Percentiles rank a stretch among this genome's conserved stretches.
phyloP scores from a whole-genome alignment of 192 early-diverging fungal species.

The Pecoramyces ruminantium region DNA sequence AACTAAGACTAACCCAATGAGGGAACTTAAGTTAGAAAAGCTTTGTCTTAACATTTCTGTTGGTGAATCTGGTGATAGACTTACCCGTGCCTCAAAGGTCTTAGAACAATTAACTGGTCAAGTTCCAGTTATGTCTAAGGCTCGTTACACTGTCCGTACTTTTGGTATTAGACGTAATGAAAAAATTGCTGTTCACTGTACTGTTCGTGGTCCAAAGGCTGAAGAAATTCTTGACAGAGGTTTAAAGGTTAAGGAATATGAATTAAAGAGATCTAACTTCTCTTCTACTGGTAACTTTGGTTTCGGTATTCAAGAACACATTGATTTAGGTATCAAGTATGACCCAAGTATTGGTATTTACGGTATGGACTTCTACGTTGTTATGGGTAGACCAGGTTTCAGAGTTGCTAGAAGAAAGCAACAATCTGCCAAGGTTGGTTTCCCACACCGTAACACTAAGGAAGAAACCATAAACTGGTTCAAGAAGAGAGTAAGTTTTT shows the following conservation, averaged over 20 bases:
- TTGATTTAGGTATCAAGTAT: constrained; percentile 99
- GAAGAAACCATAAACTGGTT: constrained; percentile 96
- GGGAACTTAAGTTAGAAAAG: constrained; percentile 96
- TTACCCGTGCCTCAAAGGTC: constrained; percentile 99
- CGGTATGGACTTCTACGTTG: constrained; percentile 98
- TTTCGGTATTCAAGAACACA: constrained; percentile 99
- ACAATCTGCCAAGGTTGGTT: constrained; percentile 64
- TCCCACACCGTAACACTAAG: constrained; percentile 82
- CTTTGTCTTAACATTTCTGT: constrained; percentile 99
- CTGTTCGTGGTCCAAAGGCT: constrained; percentile 86
- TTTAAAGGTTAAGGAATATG: constrained; percentile 99
- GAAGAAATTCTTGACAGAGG: constrained; percentile 99
- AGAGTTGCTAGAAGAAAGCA: constrained; percentile 89
- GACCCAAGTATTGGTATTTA: constrained; percentile 13
- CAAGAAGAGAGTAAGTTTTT: constrained; percentile 54
- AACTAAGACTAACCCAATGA: constrained; percentile 67
- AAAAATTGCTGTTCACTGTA: constrained; percentile 98
- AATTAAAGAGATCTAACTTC: constrained; percentile 89
- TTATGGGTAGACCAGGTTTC: constrained; percentile 95
- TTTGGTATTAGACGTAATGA: constrained; percentile 99
- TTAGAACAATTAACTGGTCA: constrained; percentile 99
- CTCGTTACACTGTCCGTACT: constrained; percentile 98
- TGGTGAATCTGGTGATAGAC: constrained; percentile 96
- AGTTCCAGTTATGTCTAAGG: constrained; percentile 98
- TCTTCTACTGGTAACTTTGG: constrained; percentile 97